These are phyloP conservation scores for Coniochaeta sp. DNA, from an alignment of 2,329 filamentous ascomycete species.

Conservation along the genomic window DNA sequence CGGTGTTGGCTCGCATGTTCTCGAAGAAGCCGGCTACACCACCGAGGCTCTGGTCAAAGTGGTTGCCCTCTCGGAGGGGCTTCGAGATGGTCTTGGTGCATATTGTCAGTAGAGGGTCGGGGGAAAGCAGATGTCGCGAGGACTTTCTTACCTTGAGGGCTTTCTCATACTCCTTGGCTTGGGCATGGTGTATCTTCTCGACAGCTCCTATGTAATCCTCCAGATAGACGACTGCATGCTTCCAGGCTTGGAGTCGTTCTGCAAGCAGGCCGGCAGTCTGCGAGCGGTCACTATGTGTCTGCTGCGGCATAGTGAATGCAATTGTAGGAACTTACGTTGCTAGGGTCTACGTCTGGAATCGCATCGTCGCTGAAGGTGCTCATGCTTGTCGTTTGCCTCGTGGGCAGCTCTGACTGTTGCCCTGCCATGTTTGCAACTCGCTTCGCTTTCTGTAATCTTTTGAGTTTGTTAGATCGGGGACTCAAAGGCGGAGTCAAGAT, in stretches of 20 bases:
- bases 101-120: background rate
- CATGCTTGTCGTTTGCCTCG: slow-evolving; percentile 37
- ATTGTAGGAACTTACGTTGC: slow-evolving; percentile 36
- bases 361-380: slow-evolving; percentile 48
- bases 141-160: slow-evolving; percentile 68
- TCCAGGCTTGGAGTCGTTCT: slow-evolving; percentile 90
- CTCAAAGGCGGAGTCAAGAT: background rate
- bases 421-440: background rate
- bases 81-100: slow-evolving; percentile 64
- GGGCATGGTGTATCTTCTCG: slow-evolving; percentile 76
- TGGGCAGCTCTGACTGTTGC: slow-evolving; percentile 26
- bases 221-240: slow-evolving; percentile 84
- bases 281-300: slow-evolving; percentile 1
- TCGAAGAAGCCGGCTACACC: slow-evolving; percentile 88
- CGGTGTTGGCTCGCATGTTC: slow-evolving; percentile 87
- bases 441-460: background rate
- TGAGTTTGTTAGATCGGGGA: background rate
- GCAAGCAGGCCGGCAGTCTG: slow-evolving; percentile 74
- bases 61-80: slow-evolving; percentile 81
- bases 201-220: slow-evolving; percentile 83
- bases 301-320: background rate
- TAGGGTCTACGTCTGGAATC: slow-evolving; percentile 50
- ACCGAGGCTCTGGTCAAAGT: slow-evolving; percentile 86
- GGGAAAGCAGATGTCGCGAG: background rate
- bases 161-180: slow-evolving; percentile 93